Evolutionary conservation across 306 rosid genomes (phyloP).

Genomic region (Corylus americana): DNA sequence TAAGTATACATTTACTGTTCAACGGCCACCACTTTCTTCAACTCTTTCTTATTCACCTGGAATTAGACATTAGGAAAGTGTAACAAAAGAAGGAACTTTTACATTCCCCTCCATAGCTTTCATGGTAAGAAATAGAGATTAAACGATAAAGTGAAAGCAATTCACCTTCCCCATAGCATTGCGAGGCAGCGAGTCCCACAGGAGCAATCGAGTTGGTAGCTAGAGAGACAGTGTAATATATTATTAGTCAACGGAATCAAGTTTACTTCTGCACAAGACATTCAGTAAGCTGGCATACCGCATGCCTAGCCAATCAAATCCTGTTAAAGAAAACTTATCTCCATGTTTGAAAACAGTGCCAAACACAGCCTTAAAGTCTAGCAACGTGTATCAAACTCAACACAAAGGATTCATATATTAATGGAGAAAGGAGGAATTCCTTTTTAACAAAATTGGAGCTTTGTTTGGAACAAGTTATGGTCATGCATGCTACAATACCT

Average conservation of each 20-base stretch:
- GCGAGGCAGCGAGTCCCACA: constrained; percentile 82
- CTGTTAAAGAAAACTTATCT: background rate
- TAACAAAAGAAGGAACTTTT: background rate
- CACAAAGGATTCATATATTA: background rate
- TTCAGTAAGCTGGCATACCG: no score
- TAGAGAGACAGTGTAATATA: constrained; percentile 22
- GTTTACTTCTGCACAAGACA: background rate
- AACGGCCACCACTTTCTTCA: constrained; percentile 61
- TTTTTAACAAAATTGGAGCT: background rate
- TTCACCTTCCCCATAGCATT: constrained; percentile 98
- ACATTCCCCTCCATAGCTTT: background rate
- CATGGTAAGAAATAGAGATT: background rate
- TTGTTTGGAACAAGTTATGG: constrained; percentile 5
- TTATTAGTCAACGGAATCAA: background rate
- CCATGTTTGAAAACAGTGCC: background rate
- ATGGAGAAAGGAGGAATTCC: background rate
- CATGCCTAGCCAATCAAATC: constrained; percentile 1
- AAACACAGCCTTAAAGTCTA: background rate
- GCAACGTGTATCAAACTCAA: background rate
- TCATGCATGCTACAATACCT: constrained; percentile 56
- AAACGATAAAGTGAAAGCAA: constrained; percentile 2
- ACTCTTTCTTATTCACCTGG: constrained; percentile 86
- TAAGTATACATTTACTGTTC: constrained; percentile 31
- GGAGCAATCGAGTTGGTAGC: constrained; percentile 65
- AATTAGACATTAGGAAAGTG: constrained; percentile 22